Percentiles rank a stretch among this genome's conserved stretches.
Conservation (phyloP, 306 rosid species). For the Lupinus albus region DNA sequence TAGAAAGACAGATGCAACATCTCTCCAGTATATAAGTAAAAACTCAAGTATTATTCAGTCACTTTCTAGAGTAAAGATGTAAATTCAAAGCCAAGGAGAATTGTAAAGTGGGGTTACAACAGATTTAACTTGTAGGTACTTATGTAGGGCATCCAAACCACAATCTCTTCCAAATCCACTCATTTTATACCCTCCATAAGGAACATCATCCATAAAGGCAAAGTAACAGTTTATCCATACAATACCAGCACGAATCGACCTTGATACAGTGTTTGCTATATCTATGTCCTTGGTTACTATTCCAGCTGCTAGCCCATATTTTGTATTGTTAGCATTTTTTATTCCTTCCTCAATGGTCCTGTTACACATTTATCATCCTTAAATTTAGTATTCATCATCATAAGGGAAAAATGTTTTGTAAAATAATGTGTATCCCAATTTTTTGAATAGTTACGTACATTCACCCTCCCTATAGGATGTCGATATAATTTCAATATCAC, state of each 20-base stretch:
- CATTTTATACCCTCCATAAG: conserved; percentile 79
- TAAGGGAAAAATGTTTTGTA: too few relatives aligned
- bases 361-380: conserved; percentile 5
- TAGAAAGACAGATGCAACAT: too few relatives aligned
- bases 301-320: conserved; percentile 83
- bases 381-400: neutral
- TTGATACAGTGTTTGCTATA: conserved; percentile 75
- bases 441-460: too few relatives aligned
- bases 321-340: conserved; percentile 69
- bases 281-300: conserved; percentile 71
- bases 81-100: conserved; percentile 81
- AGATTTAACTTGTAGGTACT: conserved; percentile 75
- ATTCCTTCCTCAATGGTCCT: conserved; percentile 85
- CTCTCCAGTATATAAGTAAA: neutral
- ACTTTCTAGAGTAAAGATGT: neutral
- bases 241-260: conserved; percentile 75
- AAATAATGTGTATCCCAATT: too few relatives aligned
- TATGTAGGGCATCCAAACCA: conserved; percentile 62
- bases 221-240: conserved; percentile 88
- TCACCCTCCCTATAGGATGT: too few relatives aligned
- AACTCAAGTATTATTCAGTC: neutral
- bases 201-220: conserved; percentile 61
- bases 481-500: too few relatives aligned
- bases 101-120: conserved; percentile 75
- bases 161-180: conserved; percentile 88